Conservation (phyloP, 805 yeast species). For the Candida vartiovaarae region DNA sequence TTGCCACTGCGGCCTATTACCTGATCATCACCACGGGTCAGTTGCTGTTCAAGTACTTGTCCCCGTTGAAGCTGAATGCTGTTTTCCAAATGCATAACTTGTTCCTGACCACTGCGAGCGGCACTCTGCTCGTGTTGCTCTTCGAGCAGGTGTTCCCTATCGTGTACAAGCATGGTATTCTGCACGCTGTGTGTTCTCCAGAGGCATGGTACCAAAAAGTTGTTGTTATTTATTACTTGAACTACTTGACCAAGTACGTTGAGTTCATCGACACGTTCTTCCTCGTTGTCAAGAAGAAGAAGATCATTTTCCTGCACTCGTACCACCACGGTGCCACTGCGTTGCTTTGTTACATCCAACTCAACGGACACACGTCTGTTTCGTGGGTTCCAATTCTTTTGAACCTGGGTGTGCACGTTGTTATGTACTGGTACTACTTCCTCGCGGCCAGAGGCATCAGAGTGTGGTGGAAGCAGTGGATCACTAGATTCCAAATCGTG, state of each 20-base stretch:
- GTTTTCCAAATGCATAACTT: slow-evolving; percentile 85
- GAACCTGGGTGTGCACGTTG: slow-evolving; percentile 87
- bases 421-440: slow-evolving; percentile 98
- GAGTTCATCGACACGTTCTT: slow-evolving; percentile 91
- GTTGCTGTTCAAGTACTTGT: slow-evolving; percentile 42
- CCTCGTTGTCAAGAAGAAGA: slow-evolving; percentile 86
- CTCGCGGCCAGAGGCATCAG: slow-evolving; percentile 86
- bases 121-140: slow-evolving; percentile 57
- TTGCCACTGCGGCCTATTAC: slow-evolving; percentile 65
- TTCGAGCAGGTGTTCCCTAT: slow-evolving; percentile 85
- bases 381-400: slow-evolving; percentile 92
- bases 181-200: slow-evolving; percentile 73
- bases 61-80: slow-evolving; percentile 66
- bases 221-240: slow-evolving; percentile 81
- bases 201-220: slow-evolving; percentile 79
- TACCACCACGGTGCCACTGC: slow-evolving; percentile 99
- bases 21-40: slow-evolving; percentile 83
- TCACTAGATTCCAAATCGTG: slow-evolving; percentile 89
- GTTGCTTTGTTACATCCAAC: slow-evolving; percentile 84
- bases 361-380: slow-evolving; percentile 83
- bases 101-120: slow-evolving; percentile 61
- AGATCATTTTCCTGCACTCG: slow-evolving; percentile 86
- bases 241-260: slow-evolving; percentile 81
- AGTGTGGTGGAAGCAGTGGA: slow-evolving; percentile 99
- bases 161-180: slow-evolving; percentile 64